phyloP scores from a whole-genome alignment of 768 basidiomycete genomes.

The Suillus fuscotomentosus region DNA sequence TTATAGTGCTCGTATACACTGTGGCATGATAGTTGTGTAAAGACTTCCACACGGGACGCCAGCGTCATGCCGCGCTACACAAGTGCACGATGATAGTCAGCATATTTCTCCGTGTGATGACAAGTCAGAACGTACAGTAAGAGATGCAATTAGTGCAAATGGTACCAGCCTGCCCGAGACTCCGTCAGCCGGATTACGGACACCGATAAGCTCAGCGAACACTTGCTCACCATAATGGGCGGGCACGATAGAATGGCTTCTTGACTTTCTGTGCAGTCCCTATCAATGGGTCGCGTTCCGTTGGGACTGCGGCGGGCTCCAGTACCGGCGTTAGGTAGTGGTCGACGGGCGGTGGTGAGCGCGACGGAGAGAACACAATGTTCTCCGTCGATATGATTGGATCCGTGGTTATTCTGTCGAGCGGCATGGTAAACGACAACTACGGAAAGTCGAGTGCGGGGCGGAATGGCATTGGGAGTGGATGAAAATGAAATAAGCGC shows the following conservation, averaged over 20 bases:
- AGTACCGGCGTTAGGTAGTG: slow-evolving; percentile 11
- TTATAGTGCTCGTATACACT: slow-evolving; percentile 48
- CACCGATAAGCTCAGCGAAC: not conserved
- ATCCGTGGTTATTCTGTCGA: slow-evolving; percentile 32
- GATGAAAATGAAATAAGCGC: not conserved
- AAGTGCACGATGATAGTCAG: slow-evolving; percentile 9
- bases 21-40: slow-evolving; percentile 73
- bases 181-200: not conserved
- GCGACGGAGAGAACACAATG: slow-evolving; percentile 23
- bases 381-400: slow-evolving; percentile 36
- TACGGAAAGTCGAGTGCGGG: slow-evolving; percentile 10
- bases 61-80: slow-evolving; percentile 75
- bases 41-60: slow-evolving; percentile 77
- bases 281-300: slow-evolving; percentile 35
- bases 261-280: slow-evolving; percentile 20
- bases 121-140: slow-evolving; percentile 50
- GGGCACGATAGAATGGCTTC: slow-evolving; percentile 50
- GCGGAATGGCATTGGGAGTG: not conserved
- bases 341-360: slow-evolving; percentile 19
- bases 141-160: slow-evolving; percentile 60
- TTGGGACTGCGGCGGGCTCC: slow-evolving; percentile 13
- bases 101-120: not conserved
- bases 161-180: slow-evolving; percentile 59
- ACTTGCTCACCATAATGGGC: slow-evolving; percentile 43
- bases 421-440: slow-evolving; percentile 14